Conservation (phyloP, 2,329 filamentous ascomycete species). For the Xylaria multiplex region DNA sequence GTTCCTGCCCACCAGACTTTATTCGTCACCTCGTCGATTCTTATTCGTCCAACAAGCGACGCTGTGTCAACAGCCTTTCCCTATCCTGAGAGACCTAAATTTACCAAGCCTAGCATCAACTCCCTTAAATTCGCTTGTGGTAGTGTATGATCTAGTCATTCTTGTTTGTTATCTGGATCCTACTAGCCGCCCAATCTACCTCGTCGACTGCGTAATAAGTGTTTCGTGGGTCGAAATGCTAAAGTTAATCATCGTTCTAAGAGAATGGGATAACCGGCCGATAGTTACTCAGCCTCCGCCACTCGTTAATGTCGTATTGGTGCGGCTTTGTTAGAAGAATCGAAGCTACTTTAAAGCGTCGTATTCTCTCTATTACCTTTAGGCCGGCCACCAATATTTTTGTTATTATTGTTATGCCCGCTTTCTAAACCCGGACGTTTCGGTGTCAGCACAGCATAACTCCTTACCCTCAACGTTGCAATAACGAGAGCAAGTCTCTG, state of each 20-base stretch:
- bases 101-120: conserved; percentile 15
- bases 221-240: conserved; percentile 21
- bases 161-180: conserved; percentile 14
- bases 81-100: conserved; percentile 18
- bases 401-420: not conserved
- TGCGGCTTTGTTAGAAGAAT: conserved; percentile 9
- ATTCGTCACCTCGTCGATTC: conserved; percentile 27
- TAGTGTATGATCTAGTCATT: conserved; percentile 28
- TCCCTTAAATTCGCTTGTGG: conserved; percentile 17
- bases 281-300: conserved; percentile 5
- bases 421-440: conserved; percentile 4
- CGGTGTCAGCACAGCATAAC: conserved; percentile 13
- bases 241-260: conserved; percentile 16
- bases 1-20: conserved; percentile 23
- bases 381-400: not conserved
- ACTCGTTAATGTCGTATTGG: conserved; percentile 11
- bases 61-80: conserved; percentile 19
- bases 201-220: conserved; percentile 18
- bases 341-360: conserved; percentile 12
- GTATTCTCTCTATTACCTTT: conserved; percentile 8
- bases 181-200: not conserved
- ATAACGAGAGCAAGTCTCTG: conserved; percentile 15
- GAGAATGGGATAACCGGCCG: conserved; percentile 17
- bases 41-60: conserved; percentile 38
- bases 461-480: conserved; percentile 1